These are phyloP conservation scores for Citrullus mucosospermus DNA, from an alignment of 306 rosid genomes.

Conservation along the genomic window DNA sequence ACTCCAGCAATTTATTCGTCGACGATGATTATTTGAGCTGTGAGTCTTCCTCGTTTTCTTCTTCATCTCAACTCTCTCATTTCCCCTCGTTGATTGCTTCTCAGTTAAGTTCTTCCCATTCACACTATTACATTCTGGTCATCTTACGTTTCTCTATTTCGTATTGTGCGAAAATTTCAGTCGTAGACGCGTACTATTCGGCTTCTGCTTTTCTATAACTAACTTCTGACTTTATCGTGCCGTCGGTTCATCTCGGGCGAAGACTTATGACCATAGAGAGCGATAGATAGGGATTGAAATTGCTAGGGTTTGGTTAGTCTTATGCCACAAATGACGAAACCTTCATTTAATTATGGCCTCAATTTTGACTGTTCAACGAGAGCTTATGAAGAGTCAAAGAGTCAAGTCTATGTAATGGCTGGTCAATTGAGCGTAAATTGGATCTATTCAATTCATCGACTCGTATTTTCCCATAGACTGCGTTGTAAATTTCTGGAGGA, in stretches of 20 bases:
- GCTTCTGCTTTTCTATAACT: background rate
- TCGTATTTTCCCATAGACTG: background rate
- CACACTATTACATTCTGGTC: background rate
- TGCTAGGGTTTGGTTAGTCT: background rate
- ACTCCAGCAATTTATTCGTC: background rate
- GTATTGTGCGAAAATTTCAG: background rate
- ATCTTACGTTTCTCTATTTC: background rate
- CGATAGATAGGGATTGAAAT: background rate
- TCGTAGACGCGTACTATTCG: background rate
- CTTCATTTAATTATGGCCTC: background rate
- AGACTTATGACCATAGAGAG: background rate
- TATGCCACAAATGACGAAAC: background rate
- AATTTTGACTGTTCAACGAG: constrained; percentile 9
- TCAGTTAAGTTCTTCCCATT: background rate
- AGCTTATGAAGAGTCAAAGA: background rate
- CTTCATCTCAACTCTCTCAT: background rate
- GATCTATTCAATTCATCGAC: background rate
- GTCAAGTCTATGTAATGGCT: constrained; percentile 12
- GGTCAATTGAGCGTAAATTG: constrained; percentile 8
- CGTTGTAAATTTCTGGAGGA: background rate
- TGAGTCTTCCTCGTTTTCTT: background rate
- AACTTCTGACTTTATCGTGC: background rate
- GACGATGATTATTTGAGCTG: background rate
- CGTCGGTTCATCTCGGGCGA: background rate
- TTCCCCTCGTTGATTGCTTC: background rate